Conservation (phyloP, 805 yeast species). For the Cyberlindnera bimundalis region DNA sequence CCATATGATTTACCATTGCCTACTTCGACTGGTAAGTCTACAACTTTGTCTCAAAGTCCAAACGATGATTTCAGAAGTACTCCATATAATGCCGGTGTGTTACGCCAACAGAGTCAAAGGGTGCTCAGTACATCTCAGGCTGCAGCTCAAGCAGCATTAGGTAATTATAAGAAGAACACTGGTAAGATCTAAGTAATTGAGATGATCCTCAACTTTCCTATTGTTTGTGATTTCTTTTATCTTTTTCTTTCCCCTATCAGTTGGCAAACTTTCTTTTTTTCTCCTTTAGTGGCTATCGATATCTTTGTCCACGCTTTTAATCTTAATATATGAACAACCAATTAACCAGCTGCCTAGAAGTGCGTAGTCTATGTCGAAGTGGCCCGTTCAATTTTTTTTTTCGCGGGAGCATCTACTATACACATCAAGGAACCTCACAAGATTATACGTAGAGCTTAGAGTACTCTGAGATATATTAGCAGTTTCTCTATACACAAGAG, state of each 20-base stretch:
- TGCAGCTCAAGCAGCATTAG: conserved; percentile 22
- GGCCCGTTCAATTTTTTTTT: background rate
- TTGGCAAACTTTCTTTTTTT: background rate
- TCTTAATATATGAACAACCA: background rate
- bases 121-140: conserved; percentile 18
- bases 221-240: background rate
- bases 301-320: background rate
- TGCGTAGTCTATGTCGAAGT: no score
- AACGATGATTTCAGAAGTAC: conserved; percentile 24
- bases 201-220: background rate
- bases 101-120: conserved; percentile 23
- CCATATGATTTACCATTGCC: conserved; percentile 48
- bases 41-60: conserved; percentile 19
- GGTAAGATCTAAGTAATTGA: conserved; percentile 4
- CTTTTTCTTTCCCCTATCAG: background rate
- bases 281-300: background rate
- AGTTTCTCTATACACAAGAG: no score
- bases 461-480: no score
- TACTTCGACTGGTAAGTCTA: conserved; percentile 50
- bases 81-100: conserved; percentile 21
- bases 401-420: background rate
- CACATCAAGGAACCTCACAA: no score
- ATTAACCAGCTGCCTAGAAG: no score
- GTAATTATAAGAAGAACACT: conserved; percentile 3
- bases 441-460: no score